Evolutionary conservation across 768 basidiomycete species (phyloP), one percentile per base, ranked within the genome.

Genomic region (Trametes villosa): DNA sequence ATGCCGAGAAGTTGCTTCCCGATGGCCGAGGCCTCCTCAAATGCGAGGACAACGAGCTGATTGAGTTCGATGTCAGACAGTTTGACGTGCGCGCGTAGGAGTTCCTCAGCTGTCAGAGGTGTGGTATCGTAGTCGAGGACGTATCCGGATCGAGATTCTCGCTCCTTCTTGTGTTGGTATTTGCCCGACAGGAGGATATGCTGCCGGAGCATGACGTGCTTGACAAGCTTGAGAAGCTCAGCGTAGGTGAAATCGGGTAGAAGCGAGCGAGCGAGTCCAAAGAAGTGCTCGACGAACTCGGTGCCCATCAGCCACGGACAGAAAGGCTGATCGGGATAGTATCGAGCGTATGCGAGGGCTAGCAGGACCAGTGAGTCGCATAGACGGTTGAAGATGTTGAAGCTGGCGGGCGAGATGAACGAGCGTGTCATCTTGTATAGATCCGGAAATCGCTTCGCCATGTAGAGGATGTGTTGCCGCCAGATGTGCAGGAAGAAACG

Each of bases 231-330:
- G 1, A 72, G 24, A 42, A 73, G 63, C 52, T 73, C 71, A 0
- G 64, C 60, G 33, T 67, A 73, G 2, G 70, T 67, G 53, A 73
- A 73, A 42, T 73, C 67, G 1, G 72, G 70, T 4, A 73, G 55
- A 41, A 73, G 56, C 51, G 65, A 61, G 4, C 67, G 62, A 0
- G 70, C 68, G 2, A 72, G 60, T 0, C 71, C 70, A 49, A 71
- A 73, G 65, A 73, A 71, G 31, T 71, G 70, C 50, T 73, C 70
- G 8, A 73, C 65, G 27, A 70, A 69, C 11, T 68, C 68, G 0
- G 72, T 71, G 0, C 65, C 68, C 9, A 66, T 53, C 2, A 68
- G 12, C 40, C 40, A 41, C 6, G 40, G 40, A 41, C 40, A 41
- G 18, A 41, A 41, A 5, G 40, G 40, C 36, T 66, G 54, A 30